Base-by-base conservation (phyloP, 1,284 basidiomycete species). In the Sporisorium graminicola region DNA sequence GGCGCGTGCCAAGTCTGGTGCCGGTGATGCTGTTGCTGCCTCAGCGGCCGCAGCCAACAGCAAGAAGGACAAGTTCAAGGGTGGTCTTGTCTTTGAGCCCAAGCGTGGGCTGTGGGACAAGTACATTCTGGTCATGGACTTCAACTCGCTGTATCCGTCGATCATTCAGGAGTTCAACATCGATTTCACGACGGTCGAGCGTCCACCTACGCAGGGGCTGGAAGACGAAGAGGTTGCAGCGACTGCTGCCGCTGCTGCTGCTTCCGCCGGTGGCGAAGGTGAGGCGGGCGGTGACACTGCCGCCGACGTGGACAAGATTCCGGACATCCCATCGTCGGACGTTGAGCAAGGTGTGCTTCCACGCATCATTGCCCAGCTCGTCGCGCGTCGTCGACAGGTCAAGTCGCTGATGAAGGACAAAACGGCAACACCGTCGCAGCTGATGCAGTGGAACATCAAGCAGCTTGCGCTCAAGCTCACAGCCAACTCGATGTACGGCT, bases 131-230 rank as follows among this genome's bases (percentile, higher is more conserved):
- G 96, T 99, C 86, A 99, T 99, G 97, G 97, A 99, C 87, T 99
- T 99, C 91, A 99, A 99, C 87, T 98, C 95, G 79, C 89, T 99
- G 69, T 99, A 99, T 86, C 97, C 97, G 10, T 95, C 93, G 86
- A 99, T 99, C 87, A 99, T 99, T 65, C 97, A 99, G 83, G 97
- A 99, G 88, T 99, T 94, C 87, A 99, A 99, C 85, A 98, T 99
- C 81, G 95, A 99, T 87, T 99, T 99, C 82, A 99, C 97, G 9
- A 99, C 97, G 0, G 91, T 99, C 27, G 92, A 94, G 50, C 90
- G 90, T 40, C 70, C 74, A 18, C 74, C 84, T 43, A 87, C 87
- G 20, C 91, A 90, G 61, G 90, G 92, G 58, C 20, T 63, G 7
- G 74, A 71, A 27, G 64, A 71, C 40, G 66, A 62, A 24, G 35